phyloP scores from a whole-genome alignment of 352 stramenopile genomes.

The Thraustochytrium sp. region DNA sequence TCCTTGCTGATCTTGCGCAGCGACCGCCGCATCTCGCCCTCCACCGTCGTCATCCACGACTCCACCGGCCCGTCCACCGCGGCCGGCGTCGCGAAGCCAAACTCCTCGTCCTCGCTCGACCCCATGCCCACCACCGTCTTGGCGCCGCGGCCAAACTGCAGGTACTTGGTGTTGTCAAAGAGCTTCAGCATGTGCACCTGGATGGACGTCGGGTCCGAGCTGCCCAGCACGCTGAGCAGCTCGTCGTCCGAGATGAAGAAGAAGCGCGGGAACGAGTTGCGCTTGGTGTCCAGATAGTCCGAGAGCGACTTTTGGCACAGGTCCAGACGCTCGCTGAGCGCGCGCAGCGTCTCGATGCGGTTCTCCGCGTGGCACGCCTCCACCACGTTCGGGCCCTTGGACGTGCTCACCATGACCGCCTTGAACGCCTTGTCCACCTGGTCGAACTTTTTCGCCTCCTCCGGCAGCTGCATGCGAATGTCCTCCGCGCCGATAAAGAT shows the following conservation, averaged over 20 bases:
- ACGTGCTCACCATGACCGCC: constrained; percentile 92
- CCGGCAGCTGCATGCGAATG: constrained; percentile 97
- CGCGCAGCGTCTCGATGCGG: constrained; percentile 71
- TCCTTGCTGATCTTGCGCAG: constrained; percentile 88
- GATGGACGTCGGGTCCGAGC: constrained; percentile 94
- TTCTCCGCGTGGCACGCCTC: constrained; percentile 65
- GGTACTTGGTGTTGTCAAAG: constrained; percentile 93
- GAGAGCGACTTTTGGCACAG: constrained; percentile 98
- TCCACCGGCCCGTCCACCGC: constrained; percentile 83
- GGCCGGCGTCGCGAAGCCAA: constrained; percentile 84
- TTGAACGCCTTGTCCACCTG: constrained; percentile 97
- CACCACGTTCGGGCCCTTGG: constrained; percentile 91
- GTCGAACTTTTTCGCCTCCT: constrained; percentile 97
- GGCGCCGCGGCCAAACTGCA: constrained; percentile 62
- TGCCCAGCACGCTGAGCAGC: constrained; percentile 99
- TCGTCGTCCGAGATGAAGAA: constrained; percentile 99
- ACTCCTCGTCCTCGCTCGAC: constrained; percentile 96
- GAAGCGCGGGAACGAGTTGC: constrained; percentile 82
- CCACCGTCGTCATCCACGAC: constrained; percentile 89
- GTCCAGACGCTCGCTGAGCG: constrained; percentile 91
- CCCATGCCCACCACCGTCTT: constrained; percentile 71
- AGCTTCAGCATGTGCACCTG: constrained; percentile 95
- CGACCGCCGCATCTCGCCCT: constrained; percentile 93
- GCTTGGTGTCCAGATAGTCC: constrained; percentile 98
- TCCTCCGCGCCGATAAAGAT: constrained; percentile 91